Evolutionary conservation across 768 basidiomycete genomes (phyloP), one percentile per base, ranked within the genome.

Genomic region (Pleurotus sapidus): DNA sequence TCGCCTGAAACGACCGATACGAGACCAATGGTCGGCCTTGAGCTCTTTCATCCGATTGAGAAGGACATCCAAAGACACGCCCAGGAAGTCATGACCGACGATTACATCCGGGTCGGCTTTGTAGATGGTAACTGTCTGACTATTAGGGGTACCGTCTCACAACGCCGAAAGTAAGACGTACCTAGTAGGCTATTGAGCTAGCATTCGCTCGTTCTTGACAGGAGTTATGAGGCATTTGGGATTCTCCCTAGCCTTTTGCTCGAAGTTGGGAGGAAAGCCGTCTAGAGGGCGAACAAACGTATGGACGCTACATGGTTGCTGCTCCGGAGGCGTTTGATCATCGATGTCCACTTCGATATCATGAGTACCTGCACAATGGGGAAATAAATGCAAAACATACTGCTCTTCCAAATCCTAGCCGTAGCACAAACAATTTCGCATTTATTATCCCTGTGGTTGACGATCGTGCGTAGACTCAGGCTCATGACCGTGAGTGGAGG

Each of bases 81-180:
- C 94, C 4, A 93, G 75, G 69, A 99, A 97, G 53, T 98, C 95
- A 64, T 98, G 94, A 0, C 97, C 95, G 37, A 99, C 82, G 54
- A 98, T 84, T 18, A 98, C 84, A 65, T 99, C 97, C 0, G 97
- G 95, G 65, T 99, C 97, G 17, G 91, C 81, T 66, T 89, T 89
- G 67, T 90, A 82, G 45, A 98, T 80, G 4, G 86, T 81, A 60
- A 83, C 91, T 90, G 61, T 34, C 30, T 34, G 9, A 7, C 8
- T 34, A 9, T 34, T 34, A 34, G 8, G 30, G 30, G 3, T 34
- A 4, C 30, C 11, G 8, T 34, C 11, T 11, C 30, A 34, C 1
- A 34, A 34, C 30, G 9, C 9, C 43, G 42, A 23, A 34, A 42
- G 17, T 42, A 18, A 24, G 39, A 68, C 74, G 40, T 67, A 88